Evolutionary conservation across 768 basidiomycete genomes (phyloP).

Genomic region (Auricularia cornea): DNA sequence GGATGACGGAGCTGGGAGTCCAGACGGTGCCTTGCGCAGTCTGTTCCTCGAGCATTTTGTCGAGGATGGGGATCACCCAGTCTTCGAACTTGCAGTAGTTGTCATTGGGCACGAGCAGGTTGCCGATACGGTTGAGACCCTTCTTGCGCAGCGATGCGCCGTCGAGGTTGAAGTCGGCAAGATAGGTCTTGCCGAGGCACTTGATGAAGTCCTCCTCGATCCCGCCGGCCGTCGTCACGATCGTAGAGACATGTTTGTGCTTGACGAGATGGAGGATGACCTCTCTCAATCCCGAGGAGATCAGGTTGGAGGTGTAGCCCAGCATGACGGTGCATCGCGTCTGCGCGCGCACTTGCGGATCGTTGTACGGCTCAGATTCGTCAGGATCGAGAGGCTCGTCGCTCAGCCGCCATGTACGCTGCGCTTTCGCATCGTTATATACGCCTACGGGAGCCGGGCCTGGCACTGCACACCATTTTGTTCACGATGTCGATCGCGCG

Average conservation of each 20-base stretch:
- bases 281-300: slow-evolving; percentile 94
- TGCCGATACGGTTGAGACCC: slow-evolving; percentile 97
- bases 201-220: slow-evolving; percentile 99
- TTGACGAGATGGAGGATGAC: slow-evolving; percentile 88
- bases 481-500: slow-evolving; percentile 86
- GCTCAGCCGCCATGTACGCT: slow-evolving; percentile 86
- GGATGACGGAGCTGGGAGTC: slow-evolving; percentile 93
- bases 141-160: slow-evolving; percentile 78
- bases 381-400: slow-evolving; percentile 68
- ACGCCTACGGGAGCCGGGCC: not conserved
- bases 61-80: slow-evolving; percentile 93
- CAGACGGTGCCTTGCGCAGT: slow-evolving; percentile 59
- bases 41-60: slow-evolving; percentile 86
- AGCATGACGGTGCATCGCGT: slow-evolving; percentile 86
- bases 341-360: slow-evolving; percentile 51
- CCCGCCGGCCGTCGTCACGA: slow-evolving; percentile 97
- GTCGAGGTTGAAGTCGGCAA: slow-evolving; percentile 87
- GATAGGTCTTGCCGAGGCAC: slow-evolving; percentile 92
- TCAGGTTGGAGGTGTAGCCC: slow-evolving; percentile 97
- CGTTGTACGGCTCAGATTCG: slow-evolving; percentile 57
- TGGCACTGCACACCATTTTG: slow-evolving; percentile 61
- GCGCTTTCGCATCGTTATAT: not conserved
- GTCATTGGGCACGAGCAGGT: slow-evolving; percentile 92
- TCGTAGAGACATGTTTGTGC: slow-evolving; percentile 76
- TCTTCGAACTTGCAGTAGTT: slow-evolving; percentile 99